Evolutionary conservation across 495 filamentous ascomycete genomes (phyloP).

Genomic region (Annulohypoxylon maeteangense): DNA sequence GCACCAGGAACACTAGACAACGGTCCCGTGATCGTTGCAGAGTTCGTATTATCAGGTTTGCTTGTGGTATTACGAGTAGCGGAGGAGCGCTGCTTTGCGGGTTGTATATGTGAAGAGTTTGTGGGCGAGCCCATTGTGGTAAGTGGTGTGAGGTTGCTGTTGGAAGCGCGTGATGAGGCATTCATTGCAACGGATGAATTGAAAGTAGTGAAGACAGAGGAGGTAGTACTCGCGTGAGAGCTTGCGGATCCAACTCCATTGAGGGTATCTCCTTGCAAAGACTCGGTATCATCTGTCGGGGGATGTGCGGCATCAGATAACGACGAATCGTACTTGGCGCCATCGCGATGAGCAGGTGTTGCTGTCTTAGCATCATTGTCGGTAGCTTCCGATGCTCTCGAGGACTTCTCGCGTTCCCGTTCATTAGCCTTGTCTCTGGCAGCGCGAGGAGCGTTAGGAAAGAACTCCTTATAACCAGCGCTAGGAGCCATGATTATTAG

Average conservation of each 20-base stretch:
- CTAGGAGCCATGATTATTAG: slow-evolving; percentile 76
- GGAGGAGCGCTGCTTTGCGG: slow-evolving; percentile 53
- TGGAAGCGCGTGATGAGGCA: slow-evolving; percentile 58
- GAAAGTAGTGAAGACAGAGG: slow-evolving; percentile 70
- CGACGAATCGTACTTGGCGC: slow-evolving; percentile 51
- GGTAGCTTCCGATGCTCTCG: slow-evolving; percentile 57
- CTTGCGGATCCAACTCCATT: slow-evolving; percentile 73
- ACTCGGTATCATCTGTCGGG: slow-evolving; percentile 67
- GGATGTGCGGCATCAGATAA: slow-evolving; percentile 52
- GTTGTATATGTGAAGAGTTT: slow-evolving; percentile 60
- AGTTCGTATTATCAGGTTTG: slow-evolving; percentile 44
- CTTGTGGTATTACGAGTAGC: slow-evolving; percentile 44
- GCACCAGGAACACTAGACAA: slow-evolving; percentile 44
- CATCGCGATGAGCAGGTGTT: slow-evolving; percentile 48
- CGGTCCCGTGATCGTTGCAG: slow-evolving; percentile 29
- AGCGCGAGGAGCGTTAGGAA: slow-evolving; percentile 80
- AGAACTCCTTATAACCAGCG: slow-evolving; percentile 90
- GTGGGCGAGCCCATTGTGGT: slow-evolving; percentile 82
- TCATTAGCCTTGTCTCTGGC: slow-evolving; percentile 66
- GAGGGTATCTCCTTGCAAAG: slow-evolving; percentile 67
- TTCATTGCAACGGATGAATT: slow-evolving; percentile 60
- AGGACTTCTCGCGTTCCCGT: slow-evolving; percentile 57
- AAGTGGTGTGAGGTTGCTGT: slow-evolving; percentile 76
- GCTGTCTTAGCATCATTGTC: slow-evolving; percentile 58
- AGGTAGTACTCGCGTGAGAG: slow-evolving; percentile 71